These are phyloP conservation scores for Lycium barbarum DNA, from an alignment of 257 asterid genomes.

Conservation along the genomic window DNA sequence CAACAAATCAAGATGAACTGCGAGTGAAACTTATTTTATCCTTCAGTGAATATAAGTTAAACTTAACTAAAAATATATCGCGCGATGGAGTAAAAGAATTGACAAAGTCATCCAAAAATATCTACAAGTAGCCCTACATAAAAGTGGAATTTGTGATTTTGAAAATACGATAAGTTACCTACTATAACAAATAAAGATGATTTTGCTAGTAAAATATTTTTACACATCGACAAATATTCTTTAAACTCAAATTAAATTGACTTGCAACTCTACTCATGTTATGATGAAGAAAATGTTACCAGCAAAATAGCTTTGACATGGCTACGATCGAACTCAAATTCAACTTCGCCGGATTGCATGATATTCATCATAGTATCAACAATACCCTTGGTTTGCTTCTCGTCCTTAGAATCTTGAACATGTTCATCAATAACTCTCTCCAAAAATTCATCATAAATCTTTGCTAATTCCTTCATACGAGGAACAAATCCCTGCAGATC, in stretches of 20 bases:
- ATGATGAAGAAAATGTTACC: not conserved
- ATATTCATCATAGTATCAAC: conserved; percentile 28
- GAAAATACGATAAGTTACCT: not conserved
- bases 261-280: not conserved
- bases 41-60: not conserved
- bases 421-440: conserved; percentile 33
- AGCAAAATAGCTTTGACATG: too few relatives aligned
- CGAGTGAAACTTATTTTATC: not conserved
- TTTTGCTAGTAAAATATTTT: not conserved
- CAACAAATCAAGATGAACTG: too few relatives aligned
- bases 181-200: not conserved
- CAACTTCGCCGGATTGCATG: conserved; percentile 33
- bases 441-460: conserved; percentile 22
- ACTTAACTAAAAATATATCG: not conserved
- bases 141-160: not conserved
- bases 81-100: not conserved
- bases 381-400: conserved; percentile 15
- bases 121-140: not conserved
- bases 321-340: conserved; percentile 12
- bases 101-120: not conserved
- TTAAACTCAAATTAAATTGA: not conserved
- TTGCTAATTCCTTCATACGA: conserved; percentile 16
- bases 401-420: not conserved
- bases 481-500: conserved; percentile 35
- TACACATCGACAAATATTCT: not conserved